Conservation (phyloP, 371 early-diverging fungal species). For the Batkoa obscura region DNA sequence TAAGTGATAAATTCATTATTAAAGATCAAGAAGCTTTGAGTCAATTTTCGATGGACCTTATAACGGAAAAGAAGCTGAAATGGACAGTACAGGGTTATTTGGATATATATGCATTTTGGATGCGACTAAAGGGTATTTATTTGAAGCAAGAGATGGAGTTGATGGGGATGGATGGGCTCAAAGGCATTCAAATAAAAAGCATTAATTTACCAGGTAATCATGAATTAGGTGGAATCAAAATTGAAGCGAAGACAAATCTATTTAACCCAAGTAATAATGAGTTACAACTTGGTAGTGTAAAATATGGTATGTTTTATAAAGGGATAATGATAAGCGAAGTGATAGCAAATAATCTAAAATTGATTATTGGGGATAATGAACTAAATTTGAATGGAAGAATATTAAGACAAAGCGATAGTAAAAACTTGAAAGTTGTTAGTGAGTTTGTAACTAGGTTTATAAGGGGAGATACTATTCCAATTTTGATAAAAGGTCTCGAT, state of each 20-base stretch:
- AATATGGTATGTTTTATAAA: background rate
- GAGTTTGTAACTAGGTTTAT: constrained; percentile 1
- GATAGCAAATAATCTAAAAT: background rate
- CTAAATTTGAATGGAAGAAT: background rate
- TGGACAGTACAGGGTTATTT: background rate
- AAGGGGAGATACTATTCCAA: background rate
- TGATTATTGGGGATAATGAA: background rate
- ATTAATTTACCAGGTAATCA: background rate
- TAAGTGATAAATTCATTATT: background rate
- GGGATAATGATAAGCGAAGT: background rate
- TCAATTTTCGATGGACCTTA: background rate
- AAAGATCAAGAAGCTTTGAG: background rate
- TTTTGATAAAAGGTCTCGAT: background rate
- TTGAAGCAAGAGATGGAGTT: background rate
- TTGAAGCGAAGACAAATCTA: background rate
- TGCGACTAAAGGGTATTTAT: background rate
- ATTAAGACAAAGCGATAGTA: background rate
- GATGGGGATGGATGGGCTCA: constrained; percentile 1
- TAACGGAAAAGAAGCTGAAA: background rate
- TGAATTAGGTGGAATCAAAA: background rate
- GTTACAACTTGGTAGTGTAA: background rate
- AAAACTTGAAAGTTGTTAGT: background rate
- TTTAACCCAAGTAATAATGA: background rate
- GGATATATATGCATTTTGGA: background rate
- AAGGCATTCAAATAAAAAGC: background rate